Evolutionary conservation across 768 basidiomycete species (phyloP).

Genomic region (Boletus subcaerulescens): DNA sequence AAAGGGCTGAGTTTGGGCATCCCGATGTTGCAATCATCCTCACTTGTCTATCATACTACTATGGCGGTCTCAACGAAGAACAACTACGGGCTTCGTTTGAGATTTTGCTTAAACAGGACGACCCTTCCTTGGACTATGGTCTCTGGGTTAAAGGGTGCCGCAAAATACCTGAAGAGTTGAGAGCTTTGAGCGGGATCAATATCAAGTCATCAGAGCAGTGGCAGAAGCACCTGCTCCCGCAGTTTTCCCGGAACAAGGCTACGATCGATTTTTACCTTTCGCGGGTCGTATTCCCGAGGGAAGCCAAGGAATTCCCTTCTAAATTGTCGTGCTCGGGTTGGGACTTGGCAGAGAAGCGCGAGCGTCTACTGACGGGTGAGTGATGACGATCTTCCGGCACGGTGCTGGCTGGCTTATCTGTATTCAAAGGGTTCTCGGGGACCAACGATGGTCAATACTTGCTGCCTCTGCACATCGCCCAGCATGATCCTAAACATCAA

Average conservation of each 20-base stretch:
- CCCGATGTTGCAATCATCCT: slow-evolving; percentile 35
- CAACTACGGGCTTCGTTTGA: background rate
- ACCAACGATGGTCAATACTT: slow-evolving; percentile 40
- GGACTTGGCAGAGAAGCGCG: slow-evolving; percentile 33
- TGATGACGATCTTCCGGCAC: background rate
- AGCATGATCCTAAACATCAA: slow-evolving; percentile 28
- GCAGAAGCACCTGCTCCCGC: slow-evolving; percentile 21
- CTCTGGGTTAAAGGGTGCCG: background rate
- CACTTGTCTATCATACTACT: slow-evolving; percentile 39
- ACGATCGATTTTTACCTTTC: slow-evolving; percentile 38
- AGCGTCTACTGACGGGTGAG: slow-evolving; percentile 17
- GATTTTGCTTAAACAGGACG: slow-evolving; percentile 3
- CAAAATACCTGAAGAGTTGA: background rate
- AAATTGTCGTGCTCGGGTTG: slow-evolving; percentile 37
- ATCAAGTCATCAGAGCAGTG: slow-evolving; percentile 30
- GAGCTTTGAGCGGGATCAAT: background rate
- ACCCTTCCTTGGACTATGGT: background rate
- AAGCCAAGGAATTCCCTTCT: slow-evolving; percentile 35
- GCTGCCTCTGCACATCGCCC: slow-evolving; percentile 34
- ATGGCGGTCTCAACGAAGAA: slow-evolving; percentile 29
- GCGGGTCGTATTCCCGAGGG: slow-evolving; percentile 37
- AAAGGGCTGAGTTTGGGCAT: slow-evolving; percentile 39
- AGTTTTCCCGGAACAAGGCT: slow-evolving; percentile 28
- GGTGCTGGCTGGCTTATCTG: background rate
- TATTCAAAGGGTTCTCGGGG: slow-evolving; percentile 35